A percentile compares a stretch with the other conserved stretches of the same genome.
phyloP scores from a whole-genome alignment of 129 eudicot genomes.

The Ambrosia artemisiifolia region DNA sequence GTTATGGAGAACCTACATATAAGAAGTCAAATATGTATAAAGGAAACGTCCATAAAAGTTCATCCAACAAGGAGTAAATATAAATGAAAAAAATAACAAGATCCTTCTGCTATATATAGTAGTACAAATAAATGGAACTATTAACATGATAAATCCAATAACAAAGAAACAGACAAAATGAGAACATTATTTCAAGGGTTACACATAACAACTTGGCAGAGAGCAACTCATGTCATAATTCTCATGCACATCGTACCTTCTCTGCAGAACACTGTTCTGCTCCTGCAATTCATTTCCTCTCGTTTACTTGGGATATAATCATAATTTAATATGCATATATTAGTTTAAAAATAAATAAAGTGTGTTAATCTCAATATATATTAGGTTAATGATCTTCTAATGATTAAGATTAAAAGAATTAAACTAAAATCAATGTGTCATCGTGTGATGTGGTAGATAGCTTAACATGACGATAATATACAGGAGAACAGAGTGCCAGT shows the following conservation, averaged over 20 bases:
- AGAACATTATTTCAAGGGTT: conserved; percentile 2
- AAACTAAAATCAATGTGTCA: neutral
- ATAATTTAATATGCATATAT: neutral
- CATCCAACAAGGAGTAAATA: neutral
- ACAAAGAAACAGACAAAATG: neutral
- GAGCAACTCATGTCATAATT: neutral
- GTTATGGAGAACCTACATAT: conserved; percentile 71
- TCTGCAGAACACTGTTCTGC: neutral
- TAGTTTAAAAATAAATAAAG: neutral
- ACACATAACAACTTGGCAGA: neutral
- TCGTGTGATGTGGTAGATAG: neutral
- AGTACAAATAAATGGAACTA: conserved; percentile 7
- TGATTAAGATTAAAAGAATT: neutral
- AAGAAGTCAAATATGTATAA: neutral
- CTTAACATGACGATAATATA: neutral
- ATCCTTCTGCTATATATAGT: neutral
- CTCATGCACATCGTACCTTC: neutral
- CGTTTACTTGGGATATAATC: neutral
- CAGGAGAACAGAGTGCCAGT: neutral
- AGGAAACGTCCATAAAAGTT: conserved; percentile 2
- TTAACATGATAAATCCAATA: conserved; percentile 4
- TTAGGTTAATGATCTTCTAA: neutral
- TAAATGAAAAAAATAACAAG: neutral
- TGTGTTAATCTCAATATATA: neutral
- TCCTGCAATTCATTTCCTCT: neutral